Conservation (phyloP, 176 grass and related monocot genomes). For the Carex kokanica region DNA sequence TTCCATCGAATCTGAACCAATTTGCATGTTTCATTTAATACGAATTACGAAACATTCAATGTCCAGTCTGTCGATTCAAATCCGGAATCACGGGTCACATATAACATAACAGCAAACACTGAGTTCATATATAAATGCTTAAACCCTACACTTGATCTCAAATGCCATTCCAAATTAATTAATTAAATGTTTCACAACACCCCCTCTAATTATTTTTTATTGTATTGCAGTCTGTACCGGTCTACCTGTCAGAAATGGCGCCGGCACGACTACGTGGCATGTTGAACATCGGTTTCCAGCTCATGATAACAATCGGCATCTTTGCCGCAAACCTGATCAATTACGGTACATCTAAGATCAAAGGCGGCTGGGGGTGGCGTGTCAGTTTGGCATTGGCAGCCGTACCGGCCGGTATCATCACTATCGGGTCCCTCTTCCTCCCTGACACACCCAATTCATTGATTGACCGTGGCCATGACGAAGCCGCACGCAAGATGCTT, state of each 20-base stretch:
- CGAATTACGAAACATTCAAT: slow-evolving; percentile 8
- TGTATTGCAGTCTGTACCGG: slow-evolving; percentile 64
- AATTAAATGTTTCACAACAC: not conserved
- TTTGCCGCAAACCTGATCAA: slow-evolving; percentile 77
- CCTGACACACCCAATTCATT: slow-evolving; percentile 95
- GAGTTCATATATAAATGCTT: not conserved
- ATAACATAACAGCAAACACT: not conserved
- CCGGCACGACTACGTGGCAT: slow-evolving; percentile 78
- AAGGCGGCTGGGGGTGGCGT: slow-evolving; percentile 77
- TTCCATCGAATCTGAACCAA: not conserved
- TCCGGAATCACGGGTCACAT: slow-evolving; percentile 10
- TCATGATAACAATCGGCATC: slow-evolving; percentile 95
- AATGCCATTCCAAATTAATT: not conserved
- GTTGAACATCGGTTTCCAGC: slow-evolving; percentile 97
- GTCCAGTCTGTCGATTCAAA: slow-evolving; percentile 23
- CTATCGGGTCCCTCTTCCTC: slow-evolving; percentile 77
- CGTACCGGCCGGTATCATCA: slow-evolving; percentile 74
- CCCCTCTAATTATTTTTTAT: slow-evolving; percentile 3
- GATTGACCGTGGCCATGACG: slow-evolving; percentile 65
- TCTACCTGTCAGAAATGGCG: slow-evolving; percentile 97
- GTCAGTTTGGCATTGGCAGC: slow-evolving; percentile 77
- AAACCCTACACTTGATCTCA: not conserved
- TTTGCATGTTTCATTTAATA: slow-evolving; percentile 1
- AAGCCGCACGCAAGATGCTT: slow-evolving; percentile 60
- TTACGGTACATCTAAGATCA: slow-evolving; percentile 81